These are phyloP conservation scores for Peronospora farinosa DNA, from an alignment of 352 stramenopile species.

Conservation along the genomic window DNA sequence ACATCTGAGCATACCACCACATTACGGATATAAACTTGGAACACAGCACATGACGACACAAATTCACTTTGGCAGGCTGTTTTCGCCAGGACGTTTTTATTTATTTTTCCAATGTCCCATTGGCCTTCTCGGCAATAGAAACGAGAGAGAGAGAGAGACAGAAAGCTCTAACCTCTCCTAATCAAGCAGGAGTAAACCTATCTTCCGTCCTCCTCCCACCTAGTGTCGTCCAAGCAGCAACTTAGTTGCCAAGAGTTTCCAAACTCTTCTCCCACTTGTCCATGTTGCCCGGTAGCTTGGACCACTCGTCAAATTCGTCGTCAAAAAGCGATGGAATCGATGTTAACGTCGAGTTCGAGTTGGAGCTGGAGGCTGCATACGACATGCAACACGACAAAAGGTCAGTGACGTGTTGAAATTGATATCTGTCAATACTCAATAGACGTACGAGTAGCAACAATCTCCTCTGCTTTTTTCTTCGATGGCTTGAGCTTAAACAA, in stretches of 20 bases:
- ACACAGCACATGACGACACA: conserved; percentile 12
- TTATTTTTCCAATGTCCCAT: conserved; percentile 20
- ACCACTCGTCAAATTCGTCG: conserved; percentile 84
- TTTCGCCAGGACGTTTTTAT: conserved; percentile 28
- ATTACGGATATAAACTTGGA: not conserved
- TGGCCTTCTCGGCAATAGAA: conserved; percentile 7
- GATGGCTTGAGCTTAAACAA: conserved; percentile 83
- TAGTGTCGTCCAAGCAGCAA: conserved; percentile 8
- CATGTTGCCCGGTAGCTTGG: conserved; percentile 76
- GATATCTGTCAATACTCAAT: not conserved
- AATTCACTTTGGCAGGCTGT: conserved; percentile 29
- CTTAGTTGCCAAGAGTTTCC: conserved; percentile 78
- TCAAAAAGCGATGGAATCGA: conserved; percentile 78
- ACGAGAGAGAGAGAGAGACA: not conserved
- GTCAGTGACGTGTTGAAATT: conserved; percentile 1
- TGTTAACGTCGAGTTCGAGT: conserved; percentile 32
- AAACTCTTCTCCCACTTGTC: conserved; percentile 86
- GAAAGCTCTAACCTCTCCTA: too few relatives aligned
- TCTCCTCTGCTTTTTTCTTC: conserved; percentile 68
- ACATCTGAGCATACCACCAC: too few relatives aligned
- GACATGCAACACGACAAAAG: conserved; percentile 8
- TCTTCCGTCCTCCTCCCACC: conserved; percentile 13
- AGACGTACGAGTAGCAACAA: conserved; percentile 39
- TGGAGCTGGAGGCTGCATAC: conserved; percentile 25
- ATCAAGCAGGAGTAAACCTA: conserved; percentile 6